Conservation (phyloP, 2,329 filamentous ascomycete genomes). For the Raffaelea deltoideospora region DNA sequence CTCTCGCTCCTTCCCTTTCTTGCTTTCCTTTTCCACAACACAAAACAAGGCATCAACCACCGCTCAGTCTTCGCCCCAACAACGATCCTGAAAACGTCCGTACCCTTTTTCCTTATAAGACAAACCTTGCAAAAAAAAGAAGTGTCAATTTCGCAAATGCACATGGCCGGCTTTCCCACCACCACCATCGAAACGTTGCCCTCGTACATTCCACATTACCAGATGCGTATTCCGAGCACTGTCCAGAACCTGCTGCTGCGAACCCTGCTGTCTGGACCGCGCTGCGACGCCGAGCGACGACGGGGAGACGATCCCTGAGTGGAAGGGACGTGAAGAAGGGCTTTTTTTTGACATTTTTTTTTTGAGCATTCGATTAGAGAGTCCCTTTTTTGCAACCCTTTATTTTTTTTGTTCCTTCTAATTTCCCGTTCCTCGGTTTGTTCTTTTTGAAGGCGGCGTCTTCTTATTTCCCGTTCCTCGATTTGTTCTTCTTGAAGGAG, state of each 20-base stretch:
- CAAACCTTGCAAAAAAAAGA: no score
- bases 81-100: no score
- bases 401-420: no score
- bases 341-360: not conserved
- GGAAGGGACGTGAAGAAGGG: slow-evolving; percentile 2
- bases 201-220: slow-evolving; percentile 37
- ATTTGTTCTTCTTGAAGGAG: no score
- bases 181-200: slow-evolving; percentile 26
- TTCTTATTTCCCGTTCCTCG: no score
- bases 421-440: no score
- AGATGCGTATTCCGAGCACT: slow-evolving; percentile 41
- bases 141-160: slow-evolving; percentile 40
- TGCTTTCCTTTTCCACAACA: not conserved
- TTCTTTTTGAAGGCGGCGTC: no score
- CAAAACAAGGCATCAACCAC: no score
- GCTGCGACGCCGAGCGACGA: slow-evolving; percentile 43
- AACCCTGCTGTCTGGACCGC: slow-evolving; percentile 33
- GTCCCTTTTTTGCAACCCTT: no score
- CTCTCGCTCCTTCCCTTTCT: slow-evolving; percentile 1
- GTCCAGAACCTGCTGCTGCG: slow-evolving; percentile 31
- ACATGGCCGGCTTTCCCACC: slow-evolving; percentile 33
- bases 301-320: slow-evolving; percentile 24
- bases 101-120: no score
- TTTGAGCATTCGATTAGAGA: no score
- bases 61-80: no score